Base-by-base conservation (phyloP, 78 protist species). In the Polysphondylium violaceum region DNA sequence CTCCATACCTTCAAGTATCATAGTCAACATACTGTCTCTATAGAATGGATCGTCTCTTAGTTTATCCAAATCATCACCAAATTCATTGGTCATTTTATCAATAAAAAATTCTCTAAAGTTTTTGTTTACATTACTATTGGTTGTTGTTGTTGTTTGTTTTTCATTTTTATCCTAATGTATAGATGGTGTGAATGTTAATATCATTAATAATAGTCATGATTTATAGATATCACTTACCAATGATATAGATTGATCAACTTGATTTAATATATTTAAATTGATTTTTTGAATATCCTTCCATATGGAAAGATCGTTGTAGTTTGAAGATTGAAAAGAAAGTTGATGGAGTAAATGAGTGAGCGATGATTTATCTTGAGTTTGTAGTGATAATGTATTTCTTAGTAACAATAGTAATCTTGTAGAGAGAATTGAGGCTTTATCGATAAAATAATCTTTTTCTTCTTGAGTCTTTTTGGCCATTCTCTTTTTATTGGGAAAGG, bases 31-130 rank as follows among this genome's bases (percentile, higher is more conserved):
- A 19, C 44, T 60, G 55, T 79, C 89, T 25, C 67, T 72, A 40
- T 79, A 79, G 33, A 44, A 55, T 38, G 79, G 65, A 31, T 83
- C 79, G 44, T 63, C 79, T 71, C 91, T 83, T 47, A 83, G 17
- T 71, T 67, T 83, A 71, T 83, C 79, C 29, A 83, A 55, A 58
- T 83, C 91, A 59, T 83, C 91, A 29, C 91, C 91, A 83, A 83
- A 83, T 58, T 67, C 58, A 69, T 83, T 63, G 9, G 91, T 83
- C 77, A 83, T 55, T 83, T 67, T 69, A 14, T 83, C 91, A 16
- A 83, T 63, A 71, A 68, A 83, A 38, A 69, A 83, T 12, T 83
- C 91, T 44, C 79, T 69, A 71, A 83, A 83, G 31, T 43, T 83
- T 58, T 83, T 67, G n/a, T 74, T 74, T 6, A 31, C 29, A 33